These are phyloP conservation scores for Arabidopsis arenosa DNA, from an alignment of 345 rosid species.

Conservation along the genomic window DNA sequence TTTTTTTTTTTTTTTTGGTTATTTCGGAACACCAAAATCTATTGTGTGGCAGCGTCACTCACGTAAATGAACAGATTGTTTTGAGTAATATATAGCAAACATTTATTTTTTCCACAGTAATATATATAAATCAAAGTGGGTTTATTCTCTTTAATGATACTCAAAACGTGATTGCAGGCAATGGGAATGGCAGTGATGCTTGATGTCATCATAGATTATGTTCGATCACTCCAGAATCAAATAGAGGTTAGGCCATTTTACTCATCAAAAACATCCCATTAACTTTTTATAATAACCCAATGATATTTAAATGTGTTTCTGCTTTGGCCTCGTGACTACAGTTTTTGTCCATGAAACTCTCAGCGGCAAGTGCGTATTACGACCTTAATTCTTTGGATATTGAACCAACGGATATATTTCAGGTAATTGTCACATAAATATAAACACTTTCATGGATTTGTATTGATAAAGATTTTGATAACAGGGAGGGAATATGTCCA, in stretches of 20 bases:
- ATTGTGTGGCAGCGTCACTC: slow-evolving; percentile 3
- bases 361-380: slow-evolving; percentile 58
- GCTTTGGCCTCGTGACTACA: slow-evolving; percentile 21
- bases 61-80: not conserved
- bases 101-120: not conserved
- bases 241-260: slow-evolving; percentile 54
- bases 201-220: slow-evolving; percentile 63
- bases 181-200: slow-evolving; percentile 86
- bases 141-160: not conserved
- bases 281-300: not conserved
- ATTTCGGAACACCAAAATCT: not conserved
- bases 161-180: slow-evolving; percentile 47
- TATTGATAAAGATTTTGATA: not conserved
- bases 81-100: too few relatives aligned
- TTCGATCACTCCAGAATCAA: slow-evolving; percentile 70
- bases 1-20: too few relatives aligned
- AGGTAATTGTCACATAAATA: slow-evolving; percentile 34
- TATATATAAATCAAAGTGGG: not conserved
- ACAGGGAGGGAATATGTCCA: slow-evolving; percentile 28
- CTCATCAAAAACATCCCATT: not conserved
- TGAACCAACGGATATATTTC: slow-evolving; percentile 46
- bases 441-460: not conserved
- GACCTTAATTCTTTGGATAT: slow-evolving; percentile 49
- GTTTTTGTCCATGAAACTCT: slow-evolving; percentile 71
- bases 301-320: not conserved